Conservation (phyloP, 805 yeast species). For the Yarrowia deformans region DNA sequence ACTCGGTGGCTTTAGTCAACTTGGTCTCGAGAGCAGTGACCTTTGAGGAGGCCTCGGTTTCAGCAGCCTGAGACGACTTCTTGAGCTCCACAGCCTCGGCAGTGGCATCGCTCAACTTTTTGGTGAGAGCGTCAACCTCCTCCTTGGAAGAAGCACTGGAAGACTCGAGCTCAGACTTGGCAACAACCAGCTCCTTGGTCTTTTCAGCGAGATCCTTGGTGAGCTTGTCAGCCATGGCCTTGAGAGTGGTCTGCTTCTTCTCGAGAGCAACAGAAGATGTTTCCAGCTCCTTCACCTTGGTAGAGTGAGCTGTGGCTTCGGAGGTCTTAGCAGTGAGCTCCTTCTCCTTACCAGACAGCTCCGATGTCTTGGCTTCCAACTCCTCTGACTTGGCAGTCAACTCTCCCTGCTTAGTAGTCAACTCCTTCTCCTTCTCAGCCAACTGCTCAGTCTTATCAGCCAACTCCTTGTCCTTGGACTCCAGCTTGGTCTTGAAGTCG, state of each 20-base stretch:
- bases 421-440: not conserved
- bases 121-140: slow-evolving; percentile 4
- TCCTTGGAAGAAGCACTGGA: slow-evolving; percentile 9
- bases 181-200: slow-evolving; percentile 19
- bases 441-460: not conserved
- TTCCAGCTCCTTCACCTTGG: slow-evolving; percentile 36
- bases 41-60: slow-evolving; percentile 21
- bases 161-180: slow-evolving; percentile 40
- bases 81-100: slow-evolving; percentile 16
- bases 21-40: slow-evolving; percentile 20
- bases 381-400: slow-evolving; percentile 14
- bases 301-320: not conserved
- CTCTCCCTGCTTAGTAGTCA: not conserved
- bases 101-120: slow-evolving; percentile 15
- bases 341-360: not conserved
- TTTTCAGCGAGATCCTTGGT: slow-evolving; percentile 37
- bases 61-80: slow-evolving; percentile 22
- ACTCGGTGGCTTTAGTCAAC: slow-evolving; percentile 11
- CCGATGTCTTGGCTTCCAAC: not conserved
- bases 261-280: slow-evolving; percentile 23
- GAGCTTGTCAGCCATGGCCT: slow-evolving; percentile 35
- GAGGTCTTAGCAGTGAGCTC: not conserved
- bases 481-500: not conserved
- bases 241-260: slow-evolving; percentile 18
- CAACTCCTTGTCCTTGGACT: not conserved